These are phyloP conservation scores for Nicotiana tomentosiformis DNA, from an alignment of 257 asterid species.

Conservation along the genomic window DNA sequence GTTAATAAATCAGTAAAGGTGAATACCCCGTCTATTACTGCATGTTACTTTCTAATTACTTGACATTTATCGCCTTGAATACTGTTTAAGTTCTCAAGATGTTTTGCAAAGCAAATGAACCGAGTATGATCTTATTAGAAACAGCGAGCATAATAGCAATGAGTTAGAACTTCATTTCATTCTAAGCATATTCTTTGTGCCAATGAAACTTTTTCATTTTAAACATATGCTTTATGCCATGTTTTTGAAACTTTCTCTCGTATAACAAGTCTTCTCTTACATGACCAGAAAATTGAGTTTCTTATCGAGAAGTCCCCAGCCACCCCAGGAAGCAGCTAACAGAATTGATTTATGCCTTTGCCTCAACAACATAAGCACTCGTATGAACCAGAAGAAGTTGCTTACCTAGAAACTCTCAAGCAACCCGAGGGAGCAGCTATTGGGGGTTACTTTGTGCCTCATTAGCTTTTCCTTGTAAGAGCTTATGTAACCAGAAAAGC, in stretches of 20 bases:
- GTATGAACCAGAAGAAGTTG: background rate
- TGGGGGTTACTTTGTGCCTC: background rate
- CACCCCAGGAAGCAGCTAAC: constrained; percentile 17
- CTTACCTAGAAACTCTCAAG: background rate
- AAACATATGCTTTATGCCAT: background rate
- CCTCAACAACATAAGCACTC: background rate
- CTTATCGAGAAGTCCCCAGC: constrained; percentile 48
- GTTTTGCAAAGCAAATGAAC: background rate
- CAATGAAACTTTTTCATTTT: background rate
- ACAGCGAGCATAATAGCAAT: background rate
- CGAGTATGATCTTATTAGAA: background rate
- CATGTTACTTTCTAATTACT: background rate
- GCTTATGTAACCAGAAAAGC: background rate
- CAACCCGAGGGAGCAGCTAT: background rate
- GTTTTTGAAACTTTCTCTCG: too few species aligned
- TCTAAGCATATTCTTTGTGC: background rate
- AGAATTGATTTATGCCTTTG: background rate
- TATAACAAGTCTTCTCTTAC: constrained; percentile 6
- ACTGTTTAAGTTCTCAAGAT: background rate
- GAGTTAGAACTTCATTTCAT: background rate
- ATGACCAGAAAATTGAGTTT: constrained; percentile 52
- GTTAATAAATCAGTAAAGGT: constrained; percentile 65
- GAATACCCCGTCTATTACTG: background rate
- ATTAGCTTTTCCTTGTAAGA: background rate
- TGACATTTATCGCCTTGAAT: background rate